phyloP scores from a whole-genome alignment of 306 rosid species.

The Pyrus betulifolia region DNA sequence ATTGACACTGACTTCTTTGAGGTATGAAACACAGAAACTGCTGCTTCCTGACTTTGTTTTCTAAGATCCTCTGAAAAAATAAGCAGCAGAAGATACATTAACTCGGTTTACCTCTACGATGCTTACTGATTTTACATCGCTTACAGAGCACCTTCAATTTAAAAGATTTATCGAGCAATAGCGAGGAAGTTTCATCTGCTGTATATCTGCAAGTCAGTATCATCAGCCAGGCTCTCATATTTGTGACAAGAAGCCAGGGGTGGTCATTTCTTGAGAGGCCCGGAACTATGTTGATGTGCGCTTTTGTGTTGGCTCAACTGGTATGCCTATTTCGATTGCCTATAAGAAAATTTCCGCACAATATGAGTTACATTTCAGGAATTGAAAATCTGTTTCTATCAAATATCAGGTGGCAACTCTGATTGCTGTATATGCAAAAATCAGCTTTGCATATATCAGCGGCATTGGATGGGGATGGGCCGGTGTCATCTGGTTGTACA shows the following conservation, averaged over 20 bases:
- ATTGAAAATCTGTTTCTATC: background rate
- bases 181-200: conserved; percentile 65
- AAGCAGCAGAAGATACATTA: background rate
- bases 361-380: background rate
- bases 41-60: background rate
- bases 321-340: conserved; percentile 22
- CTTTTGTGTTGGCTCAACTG: conserved; percentile 77
- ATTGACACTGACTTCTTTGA: conserved; percentile 64
- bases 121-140: conserved; percentile 6
- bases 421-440: conserved; percentile 67
- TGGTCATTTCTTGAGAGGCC: conserved; percentile 81
- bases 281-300: conserved; percentile 62
- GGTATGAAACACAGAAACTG: conserved; percentile 31
- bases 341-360: background rate
- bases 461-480: conserved; percentile 97
- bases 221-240: conserved; percentile 85
- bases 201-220: conserved; percentile 79
- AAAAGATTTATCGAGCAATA: conserved; percentile 42
- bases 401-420: conserved; percentile 66
- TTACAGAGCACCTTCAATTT: conserved; percentile 56
- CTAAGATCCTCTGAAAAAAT: background rate
- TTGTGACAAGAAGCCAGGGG: conserved; percentile 70
- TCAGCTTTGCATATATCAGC: conserved; percentile 59
- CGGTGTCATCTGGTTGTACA: conserved; percentile 77
- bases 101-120: background rate